These are phyloP conservation scores for Cytospora piceicola DNA, from an alignment of 2,329 filamentous ascomycete species.

Conservation along the genomic window DNA sequence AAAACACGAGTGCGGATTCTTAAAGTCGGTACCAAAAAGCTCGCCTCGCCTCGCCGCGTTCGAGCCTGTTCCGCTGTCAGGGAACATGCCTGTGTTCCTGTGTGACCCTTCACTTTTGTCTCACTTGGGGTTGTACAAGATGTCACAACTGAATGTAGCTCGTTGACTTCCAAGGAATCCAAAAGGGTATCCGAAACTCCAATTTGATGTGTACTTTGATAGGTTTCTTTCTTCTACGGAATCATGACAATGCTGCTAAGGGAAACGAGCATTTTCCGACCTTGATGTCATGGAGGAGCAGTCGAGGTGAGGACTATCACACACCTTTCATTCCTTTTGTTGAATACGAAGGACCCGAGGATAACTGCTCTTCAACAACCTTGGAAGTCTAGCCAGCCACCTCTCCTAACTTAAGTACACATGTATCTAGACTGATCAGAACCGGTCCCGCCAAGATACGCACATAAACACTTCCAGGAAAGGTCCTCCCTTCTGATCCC, in stretches of 20 bases:
- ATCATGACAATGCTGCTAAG: not conserved
- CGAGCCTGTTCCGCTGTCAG: not conserved
- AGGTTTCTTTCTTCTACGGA: not conserved
- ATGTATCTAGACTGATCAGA: not conserved
- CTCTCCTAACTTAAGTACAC: too few species aligned
- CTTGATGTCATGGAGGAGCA: not conserved
- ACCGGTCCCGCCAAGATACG: too few species aligned
- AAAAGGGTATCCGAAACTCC: not conserved
- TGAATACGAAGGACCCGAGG: not conserved
- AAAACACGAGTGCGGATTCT: not conserved
- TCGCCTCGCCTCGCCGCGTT: not conserved
- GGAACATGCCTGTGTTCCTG: not conserved
- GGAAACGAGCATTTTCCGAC: not conserved
- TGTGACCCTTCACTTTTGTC: constrained; percentile 1
- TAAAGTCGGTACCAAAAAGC: not conserved
- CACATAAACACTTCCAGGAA: not conserved
- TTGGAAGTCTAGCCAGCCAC: not conserved
- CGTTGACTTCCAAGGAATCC: not conserved
- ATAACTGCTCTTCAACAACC: not conserved
- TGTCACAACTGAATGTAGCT: not conserved
- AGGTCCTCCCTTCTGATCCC: not conserved
- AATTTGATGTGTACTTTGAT: not conserved
- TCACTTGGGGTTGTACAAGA: not conserved
- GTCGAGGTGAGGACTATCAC: not conserved
- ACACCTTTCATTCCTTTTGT: not conserved